Evolutionary conservation across 208 protist genomes (phyloP).

Genomic region (Leishmania martiniquensis): DNA sequence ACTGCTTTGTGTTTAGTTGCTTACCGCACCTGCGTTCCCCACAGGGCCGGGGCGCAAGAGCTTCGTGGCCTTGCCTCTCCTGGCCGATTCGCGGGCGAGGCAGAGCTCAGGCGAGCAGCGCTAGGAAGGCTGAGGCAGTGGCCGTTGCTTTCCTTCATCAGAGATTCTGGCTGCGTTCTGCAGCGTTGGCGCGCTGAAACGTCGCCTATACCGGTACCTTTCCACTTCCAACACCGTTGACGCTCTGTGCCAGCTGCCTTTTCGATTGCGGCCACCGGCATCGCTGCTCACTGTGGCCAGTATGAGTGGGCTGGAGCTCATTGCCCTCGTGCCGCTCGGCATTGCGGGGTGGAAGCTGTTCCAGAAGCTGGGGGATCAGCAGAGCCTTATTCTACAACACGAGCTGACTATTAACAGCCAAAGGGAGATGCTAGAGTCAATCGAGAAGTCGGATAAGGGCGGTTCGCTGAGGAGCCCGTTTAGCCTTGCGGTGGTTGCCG

Average conservation of each 20-base stretch:
- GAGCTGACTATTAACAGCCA: conserved; percentile 62
- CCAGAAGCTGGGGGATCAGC: conserved; percentile 55
- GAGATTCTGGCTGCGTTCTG: neutral
- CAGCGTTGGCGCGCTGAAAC: neutral
- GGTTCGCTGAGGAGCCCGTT: conserved; percentile 1
- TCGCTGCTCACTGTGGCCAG: neutral
- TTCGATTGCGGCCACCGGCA: neutral
- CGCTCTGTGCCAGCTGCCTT: neutral
- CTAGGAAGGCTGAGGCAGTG: neutral
- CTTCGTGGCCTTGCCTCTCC: neutral
- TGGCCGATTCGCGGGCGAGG: neutral
- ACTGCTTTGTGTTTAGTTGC: too few species aligned
- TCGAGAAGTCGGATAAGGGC: conserved; percentile 15
- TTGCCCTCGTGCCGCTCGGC: conserved; percentile 56
- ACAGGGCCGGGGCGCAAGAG: neutral
- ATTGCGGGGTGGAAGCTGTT: conserved; percentile 60
- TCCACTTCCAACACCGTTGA: neutral
- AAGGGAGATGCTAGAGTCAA: conserved; percentile 56
- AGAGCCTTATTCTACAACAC: conserved; percentile 63
- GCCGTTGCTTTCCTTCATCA: neutral
- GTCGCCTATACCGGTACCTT: neutral
- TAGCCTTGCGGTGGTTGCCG: conserved; percentile 24
- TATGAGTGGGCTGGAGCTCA: conserved; percentile 36
- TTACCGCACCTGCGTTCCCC: neutral
- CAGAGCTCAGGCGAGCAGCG: neutral